phyloP scores from a whole-genome alignment of 805 yeast species.

The Lipomyces chichibuensis region DNA sequence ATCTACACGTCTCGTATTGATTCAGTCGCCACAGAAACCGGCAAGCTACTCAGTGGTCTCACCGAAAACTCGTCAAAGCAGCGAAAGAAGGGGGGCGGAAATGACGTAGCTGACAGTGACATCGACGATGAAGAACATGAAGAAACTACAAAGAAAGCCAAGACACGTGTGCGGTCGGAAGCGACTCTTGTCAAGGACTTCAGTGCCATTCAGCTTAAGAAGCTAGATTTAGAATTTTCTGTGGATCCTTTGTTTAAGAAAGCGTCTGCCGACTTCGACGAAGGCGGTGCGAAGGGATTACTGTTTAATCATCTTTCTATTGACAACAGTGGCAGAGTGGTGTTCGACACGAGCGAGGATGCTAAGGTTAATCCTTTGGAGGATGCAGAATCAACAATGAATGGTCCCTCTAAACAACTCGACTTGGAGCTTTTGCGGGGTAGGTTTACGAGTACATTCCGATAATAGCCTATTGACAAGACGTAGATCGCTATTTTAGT shows the following conservation, averaged over 20 bases:
- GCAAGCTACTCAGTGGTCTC: slow-evolving; percentile 75
- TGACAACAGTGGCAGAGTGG: slow-evolving; percentile 61
- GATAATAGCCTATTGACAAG: background rate
- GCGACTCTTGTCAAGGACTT: slow-evolving; percentile 42
- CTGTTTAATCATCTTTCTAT: slow-evolving; percentile 55
- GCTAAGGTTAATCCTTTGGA: slow-evolving; percentile 40
- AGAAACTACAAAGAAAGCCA: slow-evolving; percentile 29
- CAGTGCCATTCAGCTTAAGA: slow-evolving; percentile 41
- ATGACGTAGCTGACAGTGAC: slow-evolving; percentile 31
- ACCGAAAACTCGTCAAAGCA: slow-evolving; percentile 46
- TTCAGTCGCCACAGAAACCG: slow-evolving; percentile 88
- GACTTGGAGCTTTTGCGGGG: slow-evolving; percentile 38
- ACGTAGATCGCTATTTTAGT: slow-evolving; percentile 21
- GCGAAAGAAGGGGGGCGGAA: slow-evolving; percentile 31
- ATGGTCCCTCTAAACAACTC: slow-evolving; percentile 22
- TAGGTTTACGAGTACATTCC: background rate
- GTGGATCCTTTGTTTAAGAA: slow-evolving; percentile 50
- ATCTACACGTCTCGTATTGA: slow-evolving; percentile 90
- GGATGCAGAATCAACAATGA: slow-evolving; percentile 27
- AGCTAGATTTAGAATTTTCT: slow-evolving; percentile 46
- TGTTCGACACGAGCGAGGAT: slow-evolving; percentile 63
- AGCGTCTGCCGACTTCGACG: slow-evolving; percentile 52
- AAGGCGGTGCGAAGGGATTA: slow-evolving; percentile 49
- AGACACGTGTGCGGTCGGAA: slow-evolving; percentile 37
- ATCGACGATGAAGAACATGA: slow-evolving; percentile 37